Conservation (phyloP, 371 early-diverging fungal genomes). For the Mortierella polycephala region DNA sequence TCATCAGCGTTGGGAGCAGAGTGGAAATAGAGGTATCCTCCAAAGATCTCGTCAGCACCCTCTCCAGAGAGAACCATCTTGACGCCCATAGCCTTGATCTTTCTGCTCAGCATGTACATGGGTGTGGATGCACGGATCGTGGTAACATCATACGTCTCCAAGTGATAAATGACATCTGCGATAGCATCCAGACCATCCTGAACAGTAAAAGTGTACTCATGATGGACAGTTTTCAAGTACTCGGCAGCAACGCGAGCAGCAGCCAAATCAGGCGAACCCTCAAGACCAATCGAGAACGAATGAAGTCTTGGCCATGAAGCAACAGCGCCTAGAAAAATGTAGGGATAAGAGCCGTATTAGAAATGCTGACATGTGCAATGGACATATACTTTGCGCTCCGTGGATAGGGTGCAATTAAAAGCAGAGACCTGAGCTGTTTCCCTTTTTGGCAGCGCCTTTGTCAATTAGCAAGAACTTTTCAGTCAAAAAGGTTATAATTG, state of each 20-base stretch:
- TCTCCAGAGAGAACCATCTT: slow-evolving; percentile 99
- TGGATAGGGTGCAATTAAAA: background rate
- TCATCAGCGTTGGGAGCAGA: slow-evolving; percentile 83
- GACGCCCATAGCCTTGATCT: slow-evolving; percentile 97
- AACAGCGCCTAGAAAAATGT: slow-evolving; percentile 47
- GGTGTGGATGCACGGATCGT: slow-evolving; percentile 97
- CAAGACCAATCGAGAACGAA: slow-evolving; percentile 96
- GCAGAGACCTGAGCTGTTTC: too few relatives aligned
- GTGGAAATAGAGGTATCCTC: slow-evolving; percentile 97
- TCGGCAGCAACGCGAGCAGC: slow-evolving; percentile 93
- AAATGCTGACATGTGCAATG: background rate
- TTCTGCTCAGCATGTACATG: slow-evolving; percentile 95
- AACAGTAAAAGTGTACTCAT: slow-evolving; percentile 93
- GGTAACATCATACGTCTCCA: slow-evolving; percentile 99
- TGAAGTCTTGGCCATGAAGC: slow-evolving; percentile 88
- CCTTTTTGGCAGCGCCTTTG: too few relatives aligned
- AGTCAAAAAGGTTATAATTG: too few relatives aligned
- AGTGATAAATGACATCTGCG: slow-evolving; percentile 93
- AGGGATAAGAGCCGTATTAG: background rate
- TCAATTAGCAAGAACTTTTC: too few relatives aligned
- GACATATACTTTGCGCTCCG: background rate
- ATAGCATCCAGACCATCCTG: slow-evolving; percentile 97
- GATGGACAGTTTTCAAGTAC: slow-evolving; percentile 91
- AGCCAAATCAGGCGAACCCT: slow-evolving; percentile 92
- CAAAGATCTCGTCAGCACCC: slow-evolving; percentile 97